Percentiles rank a stretch among this genome's conserved stretches.
Conservation (phyloP, 106 monocot genomes). For the Chionographis japonica region DNA sequence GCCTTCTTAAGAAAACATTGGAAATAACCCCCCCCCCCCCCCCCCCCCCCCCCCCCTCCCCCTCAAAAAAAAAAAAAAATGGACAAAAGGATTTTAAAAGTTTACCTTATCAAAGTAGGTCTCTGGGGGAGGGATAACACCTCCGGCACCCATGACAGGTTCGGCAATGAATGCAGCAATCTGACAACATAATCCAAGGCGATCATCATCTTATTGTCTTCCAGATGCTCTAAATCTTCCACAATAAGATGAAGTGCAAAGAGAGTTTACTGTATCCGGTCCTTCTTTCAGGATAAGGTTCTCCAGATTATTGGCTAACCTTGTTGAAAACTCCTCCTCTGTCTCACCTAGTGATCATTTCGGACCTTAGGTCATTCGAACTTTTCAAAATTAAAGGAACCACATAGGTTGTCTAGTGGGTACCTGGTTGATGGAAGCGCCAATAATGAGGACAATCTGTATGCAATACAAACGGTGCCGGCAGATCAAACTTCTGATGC, state of each 20-base stretch:
- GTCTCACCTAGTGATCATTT: conserved; percentile 63
- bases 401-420: not conserved
- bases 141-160: conserved; percentile 98
- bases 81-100: too few species aligned
- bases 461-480: conserved; percentile 87
- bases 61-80: not conserved
- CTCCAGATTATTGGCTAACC: conserved; percentile 90
- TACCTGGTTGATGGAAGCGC: conserved; percentile 93
- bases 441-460: conserved; percentile 99
- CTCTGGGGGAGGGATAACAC: conserved; percentile 92
- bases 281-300: conserved; percentile 95
- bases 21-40: too few species aligned
- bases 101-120: conserved; percentile 97
- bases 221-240: not conserved
- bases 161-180: conserved; percentile 99
- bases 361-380: not conserved
- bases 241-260: not conserved
- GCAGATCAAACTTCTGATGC: conserved; percentile 98
- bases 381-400: not conserved
- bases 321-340: conserved; percentile 95
- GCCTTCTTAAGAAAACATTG: too few species aligned
- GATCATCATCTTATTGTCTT: not conserved
- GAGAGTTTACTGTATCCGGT: conserved; percentile 72
- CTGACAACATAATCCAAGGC: conserved; percentile 14
- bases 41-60: too few species aligned